Conservation (phyloP, 306 rosid genomes). For the Senna tora region DNA sequence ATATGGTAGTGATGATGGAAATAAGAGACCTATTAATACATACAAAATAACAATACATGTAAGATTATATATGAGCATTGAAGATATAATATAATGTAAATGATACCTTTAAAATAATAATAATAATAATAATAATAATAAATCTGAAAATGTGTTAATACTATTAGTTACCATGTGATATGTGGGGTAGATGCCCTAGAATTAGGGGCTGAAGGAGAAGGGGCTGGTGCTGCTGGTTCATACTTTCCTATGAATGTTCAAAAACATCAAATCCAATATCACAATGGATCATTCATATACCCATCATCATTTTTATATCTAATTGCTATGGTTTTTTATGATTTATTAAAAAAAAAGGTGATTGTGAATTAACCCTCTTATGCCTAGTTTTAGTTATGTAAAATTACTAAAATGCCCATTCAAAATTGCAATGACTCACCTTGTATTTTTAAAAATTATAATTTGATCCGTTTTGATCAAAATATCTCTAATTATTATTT, state of each 20-base stretch:
- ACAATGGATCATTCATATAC: no score
- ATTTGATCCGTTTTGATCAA: no score
- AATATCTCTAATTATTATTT: no score
- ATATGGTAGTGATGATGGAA: background rate
- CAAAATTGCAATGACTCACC: no score
- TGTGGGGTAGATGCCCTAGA: background rate
- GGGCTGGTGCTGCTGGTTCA: constrained; percentile 37
- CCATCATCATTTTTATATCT: no score
- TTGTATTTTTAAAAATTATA: no score
- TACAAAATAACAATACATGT: background rate
- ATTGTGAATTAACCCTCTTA: no score
- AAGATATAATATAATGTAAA: background rate
- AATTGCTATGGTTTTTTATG: no score
- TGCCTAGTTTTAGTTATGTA: no score
- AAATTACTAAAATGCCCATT: no score
- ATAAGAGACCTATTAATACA: background rate
- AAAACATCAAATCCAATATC: constrained; percentile 10
- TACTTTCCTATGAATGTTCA: constrained; percentile 43
- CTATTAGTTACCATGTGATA: background rate
- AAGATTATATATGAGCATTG: background rate
- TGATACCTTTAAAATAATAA: background rate
- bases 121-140: no score
- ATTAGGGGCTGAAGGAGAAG: background rate
- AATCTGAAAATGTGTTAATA: background rate
- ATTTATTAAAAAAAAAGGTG: no score